Conservation (phyloP, 2,329 filamentous ascomycete genomes). For the Celoporthe dispersa region DNA sequence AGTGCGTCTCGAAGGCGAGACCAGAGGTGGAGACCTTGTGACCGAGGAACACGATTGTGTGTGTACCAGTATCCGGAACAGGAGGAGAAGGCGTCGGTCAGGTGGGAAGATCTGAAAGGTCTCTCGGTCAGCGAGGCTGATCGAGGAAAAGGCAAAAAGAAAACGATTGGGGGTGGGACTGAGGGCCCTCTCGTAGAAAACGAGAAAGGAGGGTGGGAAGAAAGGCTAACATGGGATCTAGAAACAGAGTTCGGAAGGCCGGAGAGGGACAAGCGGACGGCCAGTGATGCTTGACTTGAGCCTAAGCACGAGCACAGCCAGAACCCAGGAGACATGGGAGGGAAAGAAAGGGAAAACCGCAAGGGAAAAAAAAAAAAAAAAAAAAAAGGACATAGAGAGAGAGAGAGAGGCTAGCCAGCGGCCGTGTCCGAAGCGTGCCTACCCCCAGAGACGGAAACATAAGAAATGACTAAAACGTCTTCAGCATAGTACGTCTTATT, state of each 20-base stretch:
- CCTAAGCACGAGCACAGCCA: background rate
- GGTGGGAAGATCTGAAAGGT: background rate
- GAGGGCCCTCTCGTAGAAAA: background rate
- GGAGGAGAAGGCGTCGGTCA: background rate
- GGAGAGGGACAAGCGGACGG: background rate
- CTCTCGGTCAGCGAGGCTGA: background rate
- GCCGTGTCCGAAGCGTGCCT: background rate
- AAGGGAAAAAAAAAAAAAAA: background rate
- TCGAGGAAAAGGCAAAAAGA: background rate
- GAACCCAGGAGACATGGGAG: background rate
- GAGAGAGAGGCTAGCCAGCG: background rate
- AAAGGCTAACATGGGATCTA: background rate
- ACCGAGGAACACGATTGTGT: background rate
- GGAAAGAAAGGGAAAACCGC: background rate
- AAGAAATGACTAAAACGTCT: background rate
- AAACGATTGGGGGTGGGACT: background rate
- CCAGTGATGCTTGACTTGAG: background rate
- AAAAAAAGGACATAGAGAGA: no score
- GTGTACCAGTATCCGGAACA: background rate
- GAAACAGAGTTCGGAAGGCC: background rate
- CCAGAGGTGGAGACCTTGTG: slow-evolving; percentile 6
- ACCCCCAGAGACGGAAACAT: background rate
- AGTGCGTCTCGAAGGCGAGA: background rate
- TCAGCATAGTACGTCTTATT: background rate
- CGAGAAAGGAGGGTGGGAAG: background rate